These are phyloP conservation scores for Pseudozyma tsukubaensis DNA, from an alignment of 1,284 basidiomycete species.

Conservation along the genomic window DNA sequence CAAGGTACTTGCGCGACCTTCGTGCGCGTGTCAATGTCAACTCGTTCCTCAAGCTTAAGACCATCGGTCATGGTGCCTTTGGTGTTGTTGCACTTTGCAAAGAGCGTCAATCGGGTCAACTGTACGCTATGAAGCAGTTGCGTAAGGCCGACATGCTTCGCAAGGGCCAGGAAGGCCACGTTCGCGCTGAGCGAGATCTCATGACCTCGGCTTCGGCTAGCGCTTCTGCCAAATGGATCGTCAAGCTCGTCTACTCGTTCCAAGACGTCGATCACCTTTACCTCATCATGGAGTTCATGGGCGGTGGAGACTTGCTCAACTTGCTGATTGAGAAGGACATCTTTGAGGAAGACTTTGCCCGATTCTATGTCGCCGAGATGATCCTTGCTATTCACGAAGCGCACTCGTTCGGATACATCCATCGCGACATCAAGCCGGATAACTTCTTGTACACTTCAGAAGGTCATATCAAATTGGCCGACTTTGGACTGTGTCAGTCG, in stretches of 20 bases:
- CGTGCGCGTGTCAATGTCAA: slow-evolving; percentile 84
- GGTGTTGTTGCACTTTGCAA: slow-evolving; percentile 92
- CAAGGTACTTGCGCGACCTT: slow-evolving; percentile 84
- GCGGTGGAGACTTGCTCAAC: slow-evolving; percentile 93
- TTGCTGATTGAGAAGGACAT: slow-evolving; percentile 92
- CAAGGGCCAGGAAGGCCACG: slow-evolving; percentile 97
- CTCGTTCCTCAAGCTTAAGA: slow-evolving; percentile 89
- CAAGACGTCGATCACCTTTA: slow-evolving; percentile 82
- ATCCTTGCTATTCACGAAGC: slow-evolving; percentile 93
- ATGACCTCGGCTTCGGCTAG: slow-evolving; percentile 76
- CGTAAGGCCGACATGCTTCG: slow-evolving; percentile 95
- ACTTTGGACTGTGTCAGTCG: slow-evolving; percentile 82
- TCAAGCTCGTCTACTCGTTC: slow-evolving; percentile 84
- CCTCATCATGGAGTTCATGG: slow-evolving; percentile 89
- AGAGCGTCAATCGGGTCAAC: slow-evolving; percentile 80
- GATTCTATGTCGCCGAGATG: slow-evolving; percentile 98
- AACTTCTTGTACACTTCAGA: slow-evolving; percentile 93
- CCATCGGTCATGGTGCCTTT: slow-evolving; percentile 97
- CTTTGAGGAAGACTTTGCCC: slow-evolving; percentile 91
- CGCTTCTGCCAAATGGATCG: slow-evolving; percentile 78
- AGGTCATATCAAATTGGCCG: slow-evolving; percentile 92
- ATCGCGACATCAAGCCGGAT: slow-evolving; percentile 95
- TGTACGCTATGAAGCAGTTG: slow-evolving; percentile 97
- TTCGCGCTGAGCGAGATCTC: slow-evolving; percentile 88
- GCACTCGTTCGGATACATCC: slow-evolving; percentile 94